These are phyloP conservation scores for Brassica carinata DNA, from an alignment of 345 rosid species.

Conservation along the genomic window DNA sequence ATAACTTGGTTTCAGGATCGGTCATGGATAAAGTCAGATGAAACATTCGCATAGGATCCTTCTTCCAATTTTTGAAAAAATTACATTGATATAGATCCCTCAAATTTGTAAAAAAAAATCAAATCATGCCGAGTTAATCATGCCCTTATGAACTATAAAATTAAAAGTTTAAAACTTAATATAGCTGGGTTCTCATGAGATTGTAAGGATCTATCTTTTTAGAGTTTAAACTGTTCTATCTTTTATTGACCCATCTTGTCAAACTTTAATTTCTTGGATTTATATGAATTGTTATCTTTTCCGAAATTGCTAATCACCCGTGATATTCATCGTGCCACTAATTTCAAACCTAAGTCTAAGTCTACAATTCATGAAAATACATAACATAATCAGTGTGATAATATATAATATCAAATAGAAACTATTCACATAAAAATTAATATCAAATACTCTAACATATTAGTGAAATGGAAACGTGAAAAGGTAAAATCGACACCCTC, in stretches of 20 bases:
- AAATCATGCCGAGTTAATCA: too few species aligned
- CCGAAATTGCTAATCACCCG: constrained; percentile 14
- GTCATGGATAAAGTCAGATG: too few species aligned
- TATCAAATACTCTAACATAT: neutral
- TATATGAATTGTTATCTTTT: constrained; percentile 21
- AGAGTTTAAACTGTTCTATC: constrained; percentile 6
- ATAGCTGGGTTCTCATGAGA: neutral
- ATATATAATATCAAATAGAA: constrained; percentile 2
- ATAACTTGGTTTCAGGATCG: neutral
- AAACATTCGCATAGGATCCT: too few species aligned
- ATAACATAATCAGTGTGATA: neutral
- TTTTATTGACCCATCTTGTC: constrained; percentile 31
- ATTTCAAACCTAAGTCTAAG: constrained; percentile 27
- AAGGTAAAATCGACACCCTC: constrained; percentile 32
- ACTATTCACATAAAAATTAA: neutral
- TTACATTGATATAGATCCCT: too few species aligned
- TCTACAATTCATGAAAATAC: constrained; percentile 20
- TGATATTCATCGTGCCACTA: constrained; percentile 26
- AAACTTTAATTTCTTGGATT: constrained; percentile 22
- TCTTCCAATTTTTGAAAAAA: too few species aligned
- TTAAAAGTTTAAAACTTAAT: neutral
- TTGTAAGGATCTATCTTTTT: neutral
- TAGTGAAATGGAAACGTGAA: neutral
- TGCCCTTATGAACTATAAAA: too few species aligned
- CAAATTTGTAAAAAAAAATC: too few species aligned